phyloP scores from a whole-genome alignment of 352 stramenopile species.

The Phytopythium boreale region DNA sequence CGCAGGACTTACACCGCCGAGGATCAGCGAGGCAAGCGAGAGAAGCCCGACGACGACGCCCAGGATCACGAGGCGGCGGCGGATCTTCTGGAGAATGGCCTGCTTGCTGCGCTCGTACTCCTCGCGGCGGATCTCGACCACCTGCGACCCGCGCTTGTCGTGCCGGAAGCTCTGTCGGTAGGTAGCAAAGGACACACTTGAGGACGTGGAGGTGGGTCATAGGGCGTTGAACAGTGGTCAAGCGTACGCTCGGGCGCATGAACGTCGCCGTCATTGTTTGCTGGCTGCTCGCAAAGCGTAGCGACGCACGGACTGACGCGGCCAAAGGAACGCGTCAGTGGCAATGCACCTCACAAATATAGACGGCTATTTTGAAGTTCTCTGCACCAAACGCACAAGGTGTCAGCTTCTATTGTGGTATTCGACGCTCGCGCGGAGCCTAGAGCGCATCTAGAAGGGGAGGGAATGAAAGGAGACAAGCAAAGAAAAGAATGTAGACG shows the following conservation, averaged over 20 bases:
- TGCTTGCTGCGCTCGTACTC: slow-evolving; percentile 76
- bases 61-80: slow-evolving; percentile 53
- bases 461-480: slow-evolving; percentile 16
- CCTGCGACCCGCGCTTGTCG: slow-evolving; percentile 45
- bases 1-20: slow-evolving; percentile 41
- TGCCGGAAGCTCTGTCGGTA: slow-evolving; percentile 61
- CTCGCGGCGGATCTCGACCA: slow-evolving; percentile 68
- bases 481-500: not conserved
- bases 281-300: not conserved
- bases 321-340: not conserved
- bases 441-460: not conserved
- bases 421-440: not conserved
- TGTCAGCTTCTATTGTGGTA: slow-evolving; percentile 3
- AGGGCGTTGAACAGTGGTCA: not conserved
- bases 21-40: slow-evolving; percentile 35
- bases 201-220: not conserved
- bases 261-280: slow-evolving; percentile 32
- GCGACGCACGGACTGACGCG: not conserved
- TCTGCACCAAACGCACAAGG: not conserved
- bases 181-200: not conserved
- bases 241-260: slow-evolving; percentile 59
- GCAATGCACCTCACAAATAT: not conserved
- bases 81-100: slow-evolving; percentile 72
- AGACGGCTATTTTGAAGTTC: not conserved
- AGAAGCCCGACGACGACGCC: slow-evolving; percentile 51